Evolutionary conservation across 1,284 basidiomycete genomes (phyloP), one percentile per base, ranked within the genome.

Genomic region (Schizopora paradoxa): DNA sequence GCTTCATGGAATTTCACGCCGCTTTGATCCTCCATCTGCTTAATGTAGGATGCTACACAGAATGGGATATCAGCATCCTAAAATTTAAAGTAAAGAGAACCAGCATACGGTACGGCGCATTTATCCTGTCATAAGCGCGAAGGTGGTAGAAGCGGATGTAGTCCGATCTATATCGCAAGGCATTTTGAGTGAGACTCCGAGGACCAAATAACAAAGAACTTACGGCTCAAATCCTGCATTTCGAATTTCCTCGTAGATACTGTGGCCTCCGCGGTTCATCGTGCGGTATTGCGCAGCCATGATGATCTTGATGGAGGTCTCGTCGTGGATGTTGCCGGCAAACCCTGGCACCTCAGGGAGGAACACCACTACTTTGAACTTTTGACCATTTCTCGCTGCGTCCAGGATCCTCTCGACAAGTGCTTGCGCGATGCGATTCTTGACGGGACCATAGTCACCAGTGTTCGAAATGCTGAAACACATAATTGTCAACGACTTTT

Each of bases 71-170:
- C 29, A 18, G 23, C 14, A 41, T n/a, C 10, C 2, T 25, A 18
- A 13, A 5, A 18, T 18, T 19, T 22, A n/a, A 11, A 21, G 18
- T 3, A 14, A 26, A 53, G 61, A 42, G 14, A 6, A 10, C 25
- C 49, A 41, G 61, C 72, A 48, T 42, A 80, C 82, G 62, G 49
- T 70, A 64, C 3, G 89, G 91, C 0, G 83, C 82, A 60, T 94
- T 94, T 64, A 97, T 91, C 23, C 93, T 76, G 61, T 97, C 94
- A 62, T 94, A 96, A 1, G 83, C 73, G 32, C 93, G 77, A 26
- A 97, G 71, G 64, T 96, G 91, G 67, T 88, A 96, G 73, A 95
- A 91, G 14, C 84, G 76, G 54, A 90, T 86, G 61, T 85, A 90
- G 52, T 86, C 82, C 61, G 73, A 62, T 34, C 89, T 91, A 53